These are phyloP conservation scores for Fusarium nurragi DNA, from an alignment of 2,329 filamentous ascomycete genomes.

Conservation along the genomic window DNA sequence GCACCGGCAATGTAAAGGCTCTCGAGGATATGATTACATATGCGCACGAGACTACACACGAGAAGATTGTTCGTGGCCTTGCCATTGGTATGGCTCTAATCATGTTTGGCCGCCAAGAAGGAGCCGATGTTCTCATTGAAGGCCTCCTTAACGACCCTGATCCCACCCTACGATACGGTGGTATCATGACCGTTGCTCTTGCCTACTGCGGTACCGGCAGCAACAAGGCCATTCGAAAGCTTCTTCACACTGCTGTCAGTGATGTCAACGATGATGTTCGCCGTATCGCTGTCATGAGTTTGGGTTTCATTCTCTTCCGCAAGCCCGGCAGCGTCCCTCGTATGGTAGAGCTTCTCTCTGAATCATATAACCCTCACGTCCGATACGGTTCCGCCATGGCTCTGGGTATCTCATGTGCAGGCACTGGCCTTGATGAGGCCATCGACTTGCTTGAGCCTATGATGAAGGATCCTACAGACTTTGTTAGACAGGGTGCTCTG, in stretches of 20 bases:
- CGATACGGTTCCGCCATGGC: slow-evolving; percentile 98
- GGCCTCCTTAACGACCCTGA: slow-evolving; percentile 93
- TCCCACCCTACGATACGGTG: slow-evolving; percentile 91
- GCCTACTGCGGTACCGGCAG: slow-evolving; percentile 97
- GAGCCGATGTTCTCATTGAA: slow-evolving; percentile 93
- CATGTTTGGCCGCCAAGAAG: slow-evolving; percentile 97
- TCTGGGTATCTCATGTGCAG: slow-evolving; percentile 95
- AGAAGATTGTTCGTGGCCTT: slow-evolving; percentile 97
- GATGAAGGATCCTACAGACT: slow-evolving; percentile 99
- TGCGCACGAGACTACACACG: slow-evolving; percentile 96
- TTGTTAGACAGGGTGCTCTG: slow-evolving; percentile 94
- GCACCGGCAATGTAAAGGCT: slow-evolving; percentile 93
- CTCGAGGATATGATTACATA: slow-evolving; percentile 98
- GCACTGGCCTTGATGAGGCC: slow-evolving; percentile 93
- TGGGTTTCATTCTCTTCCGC: slow-evolving; percentile 98
- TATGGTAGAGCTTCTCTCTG: slow-evolving; percentile 97
- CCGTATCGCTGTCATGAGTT: slow-evolving; percentile 93
- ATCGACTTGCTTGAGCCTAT: slow-evolving; percentile 97
- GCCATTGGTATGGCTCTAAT: slow-evolving; percentile 97
- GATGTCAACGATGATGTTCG: slow-evolving; percentile 98
- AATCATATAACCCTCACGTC: slow-evolving; percentile 99
- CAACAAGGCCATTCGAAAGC: slow-evolving; percentile 97
- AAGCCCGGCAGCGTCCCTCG: slow-evolving; percentile 97
- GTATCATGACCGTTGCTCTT: slow-evolving; percentile 98
- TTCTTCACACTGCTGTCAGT: slow-evolving; percentile 95